phyloP scores from a whole-genome alignment of 768 basidiomycete genomes.

The Mycena vulgaris region DNA sequence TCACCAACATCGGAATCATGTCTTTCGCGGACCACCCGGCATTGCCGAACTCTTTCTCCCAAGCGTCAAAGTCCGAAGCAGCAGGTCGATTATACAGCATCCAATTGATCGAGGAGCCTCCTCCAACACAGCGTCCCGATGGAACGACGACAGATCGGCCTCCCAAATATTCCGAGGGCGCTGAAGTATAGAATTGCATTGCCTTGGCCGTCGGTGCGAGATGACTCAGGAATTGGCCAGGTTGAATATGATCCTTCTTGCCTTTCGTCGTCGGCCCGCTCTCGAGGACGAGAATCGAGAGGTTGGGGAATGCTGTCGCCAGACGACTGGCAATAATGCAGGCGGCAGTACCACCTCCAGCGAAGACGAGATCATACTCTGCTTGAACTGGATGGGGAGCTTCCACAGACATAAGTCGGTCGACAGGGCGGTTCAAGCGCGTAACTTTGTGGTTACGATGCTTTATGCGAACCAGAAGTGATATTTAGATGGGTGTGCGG shows the following conservation, averaged over 20 bases:
- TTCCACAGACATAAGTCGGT: neutral
- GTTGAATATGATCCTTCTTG: slow-evolving; percentile 40
- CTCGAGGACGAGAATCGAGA: slow-evolving; percentile 29
- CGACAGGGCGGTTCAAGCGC: neutral
- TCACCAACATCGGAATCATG: slow-evolving; percentile 44
- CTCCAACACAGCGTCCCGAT: slow-evolving; percentile 43
- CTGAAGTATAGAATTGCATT: slow-evolving; percentile 28
- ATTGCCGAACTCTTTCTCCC: slow-evolving; percentile 41
- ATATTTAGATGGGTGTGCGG: no score
- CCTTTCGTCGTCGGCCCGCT: slow-evolving; percentile 21
- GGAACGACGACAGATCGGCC: slow-evolving; percentile 35
- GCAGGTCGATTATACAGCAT: slow-evolving; percentile 36
- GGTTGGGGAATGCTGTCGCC: slow-evolving; percentile 41
- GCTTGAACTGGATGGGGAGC: slow-evolving; percentile 12
- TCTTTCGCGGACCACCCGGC: slow-evolving; percentile 45
- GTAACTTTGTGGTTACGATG: no score
- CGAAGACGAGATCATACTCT: slow-evolving; percentile 37
- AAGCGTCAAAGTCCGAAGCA: slow-evolving; percentile 44
- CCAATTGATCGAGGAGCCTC: no score
- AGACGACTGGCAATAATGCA: slow-evolving; percentile 48
- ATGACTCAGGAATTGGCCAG: slow-evolving; percentile 38
- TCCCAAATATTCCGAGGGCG: slow-evolving; percentile 1
- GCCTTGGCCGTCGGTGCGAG: slow-evolving; percentile 39
- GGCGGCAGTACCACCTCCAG: slow-evolving; percentile 44
- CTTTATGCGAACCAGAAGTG: neutral